Conservation (phyloP, 2,329 filamentous ascomycete genomes). For the Aspergillus thermomutatus region DNA sequence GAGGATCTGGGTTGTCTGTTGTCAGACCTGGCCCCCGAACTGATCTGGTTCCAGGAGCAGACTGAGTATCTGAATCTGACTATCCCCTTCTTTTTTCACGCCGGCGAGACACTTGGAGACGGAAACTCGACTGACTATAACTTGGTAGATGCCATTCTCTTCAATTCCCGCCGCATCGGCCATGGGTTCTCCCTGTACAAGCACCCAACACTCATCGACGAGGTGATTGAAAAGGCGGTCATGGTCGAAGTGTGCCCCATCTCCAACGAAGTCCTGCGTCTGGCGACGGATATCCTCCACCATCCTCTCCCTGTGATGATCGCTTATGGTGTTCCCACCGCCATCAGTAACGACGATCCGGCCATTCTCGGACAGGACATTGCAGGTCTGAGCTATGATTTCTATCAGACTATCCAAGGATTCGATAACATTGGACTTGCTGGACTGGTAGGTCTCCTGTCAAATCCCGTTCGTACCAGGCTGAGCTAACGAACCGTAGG, state of each 20-base stretch:
- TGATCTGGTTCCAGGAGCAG: slow-evolving; percentile 87
- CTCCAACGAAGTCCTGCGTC: slow-evolving; percentile 79
- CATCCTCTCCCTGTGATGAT: slow-evolving; percentile 81
- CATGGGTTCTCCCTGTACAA: slow-evolving; percentile 86
- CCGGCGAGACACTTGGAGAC: slow-evolving; percentile 82
- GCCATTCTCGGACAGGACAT: slow-evolving; percentile 80
- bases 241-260: slow-evolving; percentile 86
- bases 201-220: slow-evolving; percentile 79
- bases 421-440: slow-evolving; percentile 87
- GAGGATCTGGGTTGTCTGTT: slow-evolving; percentile 77
- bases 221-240: slow-evolving; percentile 81
- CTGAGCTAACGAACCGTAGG: slow-evolving; percentile 5
- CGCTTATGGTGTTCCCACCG: slow-evolving; percentile 74
- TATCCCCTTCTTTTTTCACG: slow-evolving; percentile 91
- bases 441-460: slow-evolving; percentile 63
- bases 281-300: slow-evolving; percentile 69
- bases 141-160: slow-evolving; percentile 78
- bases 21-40: slow-evolving; percentile 69
- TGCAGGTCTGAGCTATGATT: slow-evolving; percentile 82
- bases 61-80: slow-evolving; percentile 71
- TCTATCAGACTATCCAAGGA: slow-evolving; percentile 86
- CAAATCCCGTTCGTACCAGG: neutral
- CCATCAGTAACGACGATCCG: slow-evolving; percentile 85
- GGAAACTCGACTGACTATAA: slow-evolving; percentile 75
- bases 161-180: slow-evolving; percentile 80